Base-by-base conservation (phyloP, 208 protist species). In the Wallacemonas sp. region DNA sequence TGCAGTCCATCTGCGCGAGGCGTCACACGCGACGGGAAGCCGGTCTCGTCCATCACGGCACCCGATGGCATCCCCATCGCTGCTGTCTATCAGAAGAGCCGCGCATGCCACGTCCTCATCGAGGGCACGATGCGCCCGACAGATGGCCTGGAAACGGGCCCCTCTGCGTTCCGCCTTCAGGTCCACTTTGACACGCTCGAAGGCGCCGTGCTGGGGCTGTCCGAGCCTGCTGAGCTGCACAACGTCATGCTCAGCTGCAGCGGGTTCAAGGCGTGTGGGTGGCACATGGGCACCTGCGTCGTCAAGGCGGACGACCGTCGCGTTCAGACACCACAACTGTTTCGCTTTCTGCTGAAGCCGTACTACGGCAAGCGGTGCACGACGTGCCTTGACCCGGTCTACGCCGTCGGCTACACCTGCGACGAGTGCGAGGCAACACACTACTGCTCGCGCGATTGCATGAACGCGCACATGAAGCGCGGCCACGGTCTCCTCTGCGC, bases 361-460 rank as follows among this genome's bases (percentile, higher is more conserved):
- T 90, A 85, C 56, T 77, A 81, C 34, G 84, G 83, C 9, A 69
- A 79, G 61, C 87, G 82, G 30, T 96, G 90, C 71, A 89, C 85
- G 2, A 71, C 78, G 68, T 96, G 90, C 68, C 72, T 90, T n/a
- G 90, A 96, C 60, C 90, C 90, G 11, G 87, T 92, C 58, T 91
- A 93, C 74, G 80, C 85, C 6, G 78, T 84, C 57, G 87, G 87
- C 23, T 96, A 83, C 72, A 83, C 80, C 6, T 96, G 87, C 72
- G 81, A 76, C 24, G 78, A 78, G 41, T 96, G 90, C 72, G 84
- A 88, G 61, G 76, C 78, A 55, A 78, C 87, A 12, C 75, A 87
- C 58, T 96, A 96, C 70, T 96, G 90, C 73, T 88, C 78, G 12
- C 75, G 80, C 11, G 78, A 88, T 0, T 96, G 90, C 72, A 80